phyloP scores from a whole-genome alignment of 2,329 filamentous ascomycete species.

The Tympanopsis confertula region DNA sequence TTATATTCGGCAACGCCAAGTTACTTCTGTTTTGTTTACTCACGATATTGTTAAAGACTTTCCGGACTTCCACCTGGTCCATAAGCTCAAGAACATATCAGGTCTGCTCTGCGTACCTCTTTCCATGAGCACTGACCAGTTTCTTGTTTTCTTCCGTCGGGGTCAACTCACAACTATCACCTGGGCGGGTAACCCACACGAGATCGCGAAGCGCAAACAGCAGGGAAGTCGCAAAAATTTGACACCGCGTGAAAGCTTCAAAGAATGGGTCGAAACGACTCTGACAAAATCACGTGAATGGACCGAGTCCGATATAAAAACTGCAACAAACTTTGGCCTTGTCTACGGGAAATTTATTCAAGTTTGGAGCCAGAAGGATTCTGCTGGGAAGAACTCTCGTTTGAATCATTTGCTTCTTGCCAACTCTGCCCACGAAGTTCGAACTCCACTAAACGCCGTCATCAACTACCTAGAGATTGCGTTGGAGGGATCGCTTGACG shows the following conservation, averaged over 20 bases:
- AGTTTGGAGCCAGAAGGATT: conserved; percentile 85
- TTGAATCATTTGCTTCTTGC: conserved; percentile 68
- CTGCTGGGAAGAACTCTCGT: conserved; percentile 69
- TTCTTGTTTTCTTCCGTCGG: conserved; percentile 83
- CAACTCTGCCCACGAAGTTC: conserved; percentile 84
- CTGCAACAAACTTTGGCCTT: conserved; percentile 73
- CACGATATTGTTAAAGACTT: conserved; percentile 70
- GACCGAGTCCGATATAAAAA: conserved; percentile 82
- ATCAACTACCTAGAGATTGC: conserved; percentile 93
- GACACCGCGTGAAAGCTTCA: conserved; percentile 71
- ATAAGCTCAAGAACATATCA: conserved; percentile 67
- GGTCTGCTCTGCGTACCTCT: conserved; percentile 75
- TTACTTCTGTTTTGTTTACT: conserved; percentile 67
- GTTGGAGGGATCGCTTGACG: conserved; percentile 66
- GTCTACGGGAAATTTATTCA: conserved; percentile 87
- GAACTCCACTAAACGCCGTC: conserved; percentile 82
- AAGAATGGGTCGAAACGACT: conserved; percentile 70
- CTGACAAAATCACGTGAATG: conserved; percentile 76
- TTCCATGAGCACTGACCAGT: conserved; percentile 64
- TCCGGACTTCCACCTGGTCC: conserved; percentile 67
- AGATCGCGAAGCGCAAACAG: conserved; percentile 65
- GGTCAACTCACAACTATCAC: conserved; percentile 66
- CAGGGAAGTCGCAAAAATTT: conserved; percentile 62
- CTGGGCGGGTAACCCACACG: conserved; percentile 77
- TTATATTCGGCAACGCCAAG: conserved; percentile 65